phyloP scores from a whole-genome alignment of 1,284 basidiomycete genomes.

The Xanthoconium separans region DNA sequence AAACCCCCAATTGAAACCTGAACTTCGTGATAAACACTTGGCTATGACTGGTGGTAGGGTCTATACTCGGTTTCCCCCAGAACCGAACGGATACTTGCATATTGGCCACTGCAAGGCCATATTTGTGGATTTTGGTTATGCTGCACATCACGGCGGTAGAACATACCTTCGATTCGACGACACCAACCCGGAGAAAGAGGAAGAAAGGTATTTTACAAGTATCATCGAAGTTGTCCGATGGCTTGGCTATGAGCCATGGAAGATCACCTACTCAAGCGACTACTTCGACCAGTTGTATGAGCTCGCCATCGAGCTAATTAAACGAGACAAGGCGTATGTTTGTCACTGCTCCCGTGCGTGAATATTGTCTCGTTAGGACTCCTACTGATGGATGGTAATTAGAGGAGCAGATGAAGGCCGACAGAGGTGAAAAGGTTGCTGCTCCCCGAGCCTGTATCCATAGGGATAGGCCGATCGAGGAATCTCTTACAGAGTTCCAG shows the following conservation, averaged over 20 bases:
- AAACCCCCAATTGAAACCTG: conserved; percentile 85
- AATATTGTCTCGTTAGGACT: not conserved
- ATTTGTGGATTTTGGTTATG: conserved; percentile 98
- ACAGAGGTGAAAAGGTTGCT: conserved; percentile 83
- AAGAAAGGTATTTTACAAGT: conserved; percentile 93
- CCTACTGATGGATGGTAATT: conserved; percentile 11
- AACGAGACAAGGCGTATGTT: conserved; percentile 91
- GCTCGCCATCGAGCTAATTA: conserved; percentile 89
- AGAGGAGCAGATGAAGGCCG: conserved; percentile 91
- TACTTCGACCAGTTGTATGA: conserved; percentile 91
- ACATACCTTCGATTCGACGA: conserved; percentile 97
- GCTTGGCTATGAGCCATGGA: conserved; percentile 98
- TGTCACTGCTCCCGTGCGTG: conserved; percentile 91
- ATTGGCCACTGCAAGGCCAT: conserved; percentile 99
- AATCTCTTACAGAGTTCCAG: conserved; percentile 88
- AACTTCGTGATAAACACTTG: conserved; percentile 83
- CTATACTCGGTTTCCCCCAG: conserved; percentile 97
- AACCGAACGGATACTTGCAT: conserved; percentile 96
- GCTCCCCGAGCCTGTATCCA: conserved; percentile 82
- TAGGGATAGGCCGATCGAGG: conserved; percentile 79
- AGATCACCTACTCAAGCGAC: conserved; percentile 98
- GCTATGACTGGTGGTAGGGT: conserved; percentile 81
- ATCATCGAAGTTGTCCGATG: conserved; percentile 95
- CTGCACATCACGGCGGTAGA: conserved; percentile 86
- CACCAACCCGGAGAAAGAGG: conserved; percentile 98